Conservation (phyloP, 139 green algal species). For the Chlamydomonas sphaeroides region DNA sequence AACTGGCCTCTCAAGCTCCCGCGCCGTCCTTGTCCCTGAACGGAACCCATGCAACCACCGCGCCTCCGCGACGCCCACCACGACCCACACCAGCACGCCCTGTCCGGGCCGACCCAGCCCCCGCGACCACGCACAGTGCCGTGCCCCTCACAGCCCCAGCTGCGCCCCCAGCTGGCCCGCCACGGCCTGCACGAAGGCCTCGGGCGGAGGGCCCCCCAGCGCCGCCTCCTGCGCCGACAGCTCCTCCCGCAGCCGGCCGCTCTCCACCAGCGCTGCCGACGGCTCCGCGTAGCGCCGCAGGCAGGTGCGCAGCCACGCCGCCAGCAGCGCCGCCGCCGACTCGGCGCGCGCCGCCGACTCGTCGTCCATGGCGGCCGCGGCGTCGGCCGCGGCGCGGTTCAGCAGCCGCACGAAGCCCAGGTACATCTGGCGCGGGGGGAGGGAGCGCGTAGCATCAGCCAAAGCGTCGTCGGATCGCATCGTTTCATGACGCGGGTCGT, state of each 20-base stretch:
- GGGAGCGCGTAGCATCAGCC: neutral
- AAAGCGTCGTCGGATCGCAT: neutral
- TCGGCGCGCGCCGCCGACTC: neutral
- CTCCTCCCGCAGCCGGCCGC: constrained; percentile 31
- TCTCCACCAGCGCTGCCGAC: constrained; percentile 12
- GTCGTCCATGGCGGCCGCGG: constrained; percentile 5
- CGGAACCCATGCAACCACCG: no score
- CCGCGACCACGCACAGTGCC: no score
- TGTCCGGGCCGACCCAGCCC: no score
- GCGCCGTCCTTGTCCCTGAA: no score
- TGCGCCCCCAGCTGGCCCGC: neutral
- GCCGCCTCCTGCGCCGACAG: neutral
- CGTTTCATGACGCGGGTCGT: no score
- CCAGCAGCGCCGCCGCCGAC: neutral
- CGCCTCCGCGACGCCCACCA: no score
- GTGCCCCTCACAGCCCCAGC: neutral
- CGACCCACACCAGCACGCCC: no score
- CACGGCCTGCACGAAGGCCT: constrained; percentile 1
- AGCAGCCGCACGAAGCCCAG: constrained; percentile 35
- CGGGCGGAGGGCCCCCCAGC: constrained; percentile 19
- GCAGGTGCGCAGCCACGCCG: constrained; percentile 1
- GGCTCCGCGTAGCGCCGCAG: constrained; percentile 25
- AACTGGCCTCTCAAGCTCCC: no score
- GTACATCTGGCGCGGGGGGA: constrained; percentile 7
- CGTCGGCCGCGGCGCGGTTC: constrained; percentile 19